Conservation (phyloP, 345 rosid genomes). For the Eucalyptus guilfoylei region DNA sequence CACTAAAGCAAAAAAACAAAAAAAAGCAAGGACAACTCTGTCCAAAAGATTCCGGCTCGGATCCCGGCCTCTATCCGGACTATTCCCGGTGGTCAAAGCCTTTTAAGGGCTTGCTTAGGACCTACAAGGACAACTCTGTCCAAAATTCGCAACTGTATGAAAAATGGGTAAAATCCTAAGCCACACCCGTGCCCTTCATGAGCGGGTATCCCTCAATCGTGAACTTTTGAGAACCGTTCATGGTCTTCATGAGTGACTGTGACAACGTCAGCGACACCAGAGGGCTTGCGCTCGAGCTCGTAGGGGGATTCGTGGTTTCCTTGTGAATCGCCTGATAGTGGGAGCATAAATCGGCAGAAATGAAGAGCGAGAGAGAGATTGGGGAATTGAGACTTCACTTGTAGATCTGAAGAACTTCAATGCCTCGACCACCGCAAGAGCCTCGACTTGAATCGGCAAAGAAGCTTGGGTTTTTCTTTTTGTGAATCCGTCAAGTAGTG, state of each 20-base stretch:
- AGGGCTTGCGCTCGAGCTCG: neutral
- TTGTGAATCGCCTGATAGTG: neutral
- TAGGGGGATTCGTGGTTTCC: neutral
- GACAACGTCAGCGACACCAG: neutral
- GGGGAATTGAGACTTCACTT: no score
- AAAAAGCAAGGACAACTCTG: no score
- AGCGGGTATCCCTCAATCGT: neutral
- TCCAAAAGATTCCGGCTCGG: no score
- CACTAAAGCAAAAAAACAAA: fast-evolving
- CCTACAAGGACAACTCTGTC: no score
- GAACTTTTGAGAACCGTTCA: neutral
- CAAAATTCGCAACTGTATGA: neutral
- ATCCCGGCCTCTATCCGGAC: no score
- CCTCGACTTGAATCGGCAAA: neutral
- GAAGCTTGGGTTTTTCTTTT: neutral
- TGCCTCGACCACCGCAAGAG: neutral
- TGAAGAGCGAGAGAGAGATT: neutral
- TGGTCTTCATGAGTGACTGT: neutral
- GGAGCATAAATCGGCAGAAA: neutral
- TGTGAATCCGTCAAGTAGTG: neutral
- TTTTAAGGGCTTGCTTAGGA: no score
- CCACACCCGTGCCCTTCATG: neutral
- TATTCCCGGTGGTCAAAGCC: no score
- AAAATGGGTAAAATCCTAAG: neutral
- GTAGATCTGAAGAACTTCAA: neutral